Conservation (phyloP, 148 eudicot genomes). For the Cornus kousa region DNA sequence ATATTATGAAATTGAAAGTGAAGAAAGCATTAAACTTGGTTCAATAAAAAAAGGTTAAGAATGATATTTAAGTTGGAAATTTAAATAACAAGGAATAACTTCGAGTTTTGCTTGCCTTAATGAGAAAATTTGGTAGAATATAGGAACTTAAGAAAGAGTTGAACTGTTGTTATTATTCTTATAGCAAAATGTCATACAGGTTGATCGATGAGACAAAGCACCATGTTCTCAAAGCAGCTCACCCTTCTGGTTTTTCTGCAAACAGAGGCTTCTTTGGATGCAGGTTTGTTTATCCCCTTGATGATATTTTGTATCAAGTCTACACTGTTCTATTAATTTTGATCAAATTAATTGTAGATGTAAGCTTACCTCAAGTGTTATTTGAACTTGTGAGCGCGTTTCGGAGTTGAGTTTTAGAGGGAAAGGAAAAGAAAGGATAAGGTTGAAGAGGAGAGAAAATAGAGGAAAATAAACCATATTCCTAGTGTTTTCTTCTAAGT, state of each 20-base stretch:
- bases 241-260: slow-evolving; percentile 98
- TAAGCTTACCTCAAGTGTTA: background rate
- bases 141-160: background rate
- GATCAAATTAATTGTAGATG: background rate
- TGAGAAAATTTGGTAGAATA: background rate
- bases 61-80: background rate
- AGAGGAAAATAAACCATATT: background rate
- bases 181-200: slow-evolving; percentile 33
- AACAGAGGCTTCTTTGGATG: slow-evolving; percentile 98
- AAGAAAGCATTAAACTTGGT: no score
- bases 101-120: background rate
- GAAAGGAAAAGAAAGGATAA: background rate
- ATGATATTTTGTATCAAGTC: background rate
- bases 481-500: no score
- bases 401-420: background rate
- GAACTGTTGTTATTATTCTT: background rate
- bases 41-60: background rate
- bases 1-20: no score
- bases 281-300: slow-evolving; percentile 48
- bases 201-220: slow-evolving; percentile 81
- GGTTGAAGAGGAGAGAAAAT: background rate
- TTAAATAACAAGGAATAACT: no score
- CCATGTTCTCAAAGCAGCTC: slow-evolving; percentile 89
- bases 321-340: background rate
- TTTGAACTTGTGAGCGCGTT: background rate